Evolutionary conservation across 2,329 filamentous ascomycete species (phyloP), one percentile per base, ranked within the genome.

Genomic region (Didymella lethalis): DNA sequence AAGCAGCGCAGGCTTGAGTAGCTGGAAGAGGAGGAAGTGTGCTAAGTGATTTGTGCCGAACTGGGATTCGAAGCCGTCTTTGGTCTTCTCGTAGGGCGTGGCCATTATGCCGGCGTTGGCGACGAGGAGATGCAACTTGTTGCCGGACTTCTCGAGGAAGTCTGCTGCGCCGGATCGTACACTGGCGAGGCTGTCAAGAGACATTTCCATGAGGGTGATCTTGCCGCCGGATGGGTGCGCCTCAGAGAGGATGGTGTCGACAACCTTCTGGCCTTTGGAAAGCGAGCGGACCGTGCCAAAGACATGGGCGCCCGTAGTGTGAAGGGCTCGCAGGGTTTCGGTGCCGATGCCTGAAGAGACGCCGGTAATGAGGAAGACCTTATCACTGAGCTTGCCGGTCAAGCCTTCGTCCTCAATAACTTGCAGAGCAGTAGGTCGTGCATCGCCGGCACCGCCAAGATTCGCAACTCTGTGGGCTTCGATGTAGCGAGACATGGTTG

Each of bases 31-130:
- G 0, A 86, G 77, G 72, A 86, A 86, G 62, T 85, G 82, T 8
- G 74, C 78, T 1, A 87, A 71, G 64, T 86, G 80, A 66, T 86
- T 86, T 7, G 78, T 81, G 32, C 79, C 84, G 58, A 86, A 82
- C 55, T 86, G 83, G 0, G 68, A 67, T 63, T 87, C 84, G 38
- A 64, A 80, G 25, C 81, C 82, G 38, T 74, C 70, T 11, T 18
- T 52, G 4, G 66, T 73, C 16, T 50, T 55, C 36, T 60, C 53
- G 43, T 69, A 64, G 4, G 70, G 68, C 1, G 50, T 63, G 3
- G 63, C 69, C 70, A 72, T 71, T 20, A 72, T 53, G 4, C 67
- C 66, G 2, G 68, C 64, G 26, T 69, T 70, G 48, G 59, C 54
- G 46, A 65, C 57, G 26, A 72, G 51, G 40, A 63, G 56, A 44